Percentiles rank a stretch among this genome's conserved stretches.
phyloP scores from a whole-genome alignment of 495 filamentous ascomycete species.

The Penicillium paradoxum region DNA sequence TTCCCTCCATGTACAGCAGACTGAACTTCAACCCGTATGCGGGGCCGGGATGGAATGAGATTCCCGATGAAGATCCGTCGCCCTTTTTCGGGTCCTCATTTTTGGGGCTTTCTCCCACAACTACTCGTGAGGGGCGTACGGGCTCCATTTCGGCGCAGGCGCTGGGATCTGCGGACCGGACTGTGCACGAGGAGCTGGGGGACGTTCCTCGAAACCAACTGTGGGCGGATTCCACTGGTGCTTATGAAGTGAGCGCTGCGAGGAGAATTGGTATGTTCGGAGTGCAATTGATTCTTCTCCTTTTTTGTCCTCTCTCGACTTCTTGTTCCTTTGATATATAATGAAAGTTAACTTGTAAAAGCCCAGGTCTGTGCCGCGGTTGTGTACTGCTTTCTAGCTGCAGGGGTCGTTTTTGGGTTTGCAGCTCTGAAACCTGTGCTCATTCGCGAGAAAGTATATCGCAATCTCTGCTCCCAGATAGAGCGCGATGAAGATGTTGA shows the following conservation, averaged over 20 bases:
- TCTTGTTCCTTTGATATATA: neutral
- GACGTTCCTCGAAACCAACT: constrained; percentile 6
- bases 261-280: constrained; percentile 60
- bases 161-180: neutral
- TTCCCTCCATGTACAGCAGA: constrained; percentile 37
- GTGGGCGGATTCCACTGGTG: constrained; percentile 49
- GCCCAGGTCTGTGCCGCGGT: constrained; percentile 53
- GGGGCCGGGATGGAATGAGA: constrained; percentile 38
- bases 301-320: neutral
- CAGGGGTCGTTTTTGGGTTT: constrained; percentile 70
- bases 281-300: too few relatives aligned
- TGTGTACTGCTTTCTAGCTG: constrained; percentile 75
- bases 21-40: constrained; percentile 45
- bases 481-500: constrained; percentile 56
- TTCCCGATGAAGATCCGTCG: constrained; percentile 22
- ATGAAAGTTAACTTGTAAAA: constrained; percentile 10
- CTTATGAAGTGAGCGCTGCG: constrained; percentile 62
- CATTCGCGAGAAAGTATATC: constrained; percentile 61
- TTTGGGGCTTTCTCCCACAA: constrained; percentile 18
- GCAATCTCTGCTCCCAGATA: constrained; percentile 51
- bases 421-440: constrained; percentile 69
- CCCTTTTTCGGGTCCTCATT: constrained; percentile 20
- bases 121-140: constrained; percentile 19
- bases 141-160: neutral
- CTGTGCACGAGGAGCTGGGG: neutral